Conservation (phyloP, 345 rosid species). For the Lepidium africanum region DNA sequence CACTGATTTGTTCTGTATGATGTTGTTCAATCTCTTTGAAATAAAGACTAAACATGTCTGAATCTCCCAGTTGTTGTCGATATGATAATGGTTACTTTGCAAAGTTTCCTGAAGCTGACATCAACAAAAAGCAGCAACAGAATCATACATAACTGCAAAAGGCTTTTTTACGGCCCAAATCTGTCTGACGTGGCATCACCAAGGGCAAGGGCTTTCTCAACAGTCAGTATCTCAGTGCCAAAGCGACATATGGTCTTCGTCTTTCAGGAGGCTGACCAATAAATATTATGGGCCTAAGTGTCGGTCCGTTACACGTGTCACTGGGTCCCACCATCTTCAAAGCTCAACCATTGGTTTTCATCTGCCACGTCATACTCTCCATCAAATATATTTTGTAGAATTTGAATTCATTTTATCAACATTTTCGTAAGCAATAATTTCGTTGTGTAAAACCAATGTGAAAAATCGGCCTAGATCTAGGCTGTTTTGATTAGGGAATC, state of each 20-base stretch:
- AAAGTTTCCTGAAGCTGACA: not conserved
- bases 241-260: slow-evolving; percentile 1
- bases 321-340: not conserved
- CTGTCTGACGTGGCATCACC: slow-evolving; percentile 11
- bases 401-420: not conserved
- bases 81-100: not conserved
- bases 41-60: slow-evolving; percentile 12
- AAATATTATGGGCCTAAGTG: not conserved
- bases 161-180: slow-evolving; percentile 13
- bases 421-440: not conserved
- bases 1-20: slow-evolving; percentile 21
- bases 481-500: too few relatives aligned
- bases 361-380: not conserved
- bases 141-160: not conserved
- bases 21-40: slow-evolving; percentile 3
- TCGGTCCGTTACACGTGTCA: not conserved
- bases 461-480: too few relatives aligned
- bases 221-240: not conserved
- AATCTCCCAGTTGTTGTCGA: not conserved
- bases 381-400: not conserved
- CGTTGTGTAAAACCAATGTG: too few relatives aligned
- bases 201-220: not conserved
- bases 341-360: slow-evolving; percentile 5
- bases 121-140: not conserved
- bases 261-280: slow-evolving; percentile 2